Evolutionary conservation across 495 filamentous ascomycete species (phyloP).

Genomic region (Massariosphaeria phaeospora): DNA sequence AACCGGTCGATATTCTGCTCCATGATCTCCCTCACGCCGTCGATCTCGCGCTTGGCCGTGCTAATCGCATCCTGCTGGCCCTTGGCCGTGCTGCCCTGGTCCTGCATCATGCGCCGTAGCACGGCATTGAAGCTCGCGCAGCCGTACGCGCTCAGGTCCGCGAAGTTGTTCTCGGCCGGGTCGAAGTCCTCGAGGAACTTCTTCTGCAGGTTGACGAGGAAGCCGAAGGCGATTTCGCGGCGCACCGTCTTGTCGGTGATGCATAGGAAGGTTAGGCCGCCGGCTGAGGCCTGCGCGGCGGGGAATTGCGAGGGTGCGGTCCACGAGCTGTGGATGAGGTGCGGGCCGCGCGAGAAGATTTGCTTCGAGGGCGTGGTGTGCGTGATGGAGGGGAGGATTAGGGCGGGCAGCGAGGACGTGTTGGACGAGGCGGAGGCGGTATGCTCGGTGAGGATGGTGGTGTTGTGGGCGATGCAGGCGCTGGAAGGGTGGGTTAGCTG

Average conservation of each 20-base stretch:
- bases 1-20: conserved; percentile 97
- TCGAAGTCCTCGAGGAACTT: conserved; percentile 74
- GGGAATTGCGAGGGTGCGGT: conserved; percentile 65
- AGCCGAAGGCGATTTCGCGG: conserved; percentile 87
- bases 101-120: conserved; percentile 72
- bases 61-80: conserved; percentile 77
- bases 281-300: conserved; percentile 51
- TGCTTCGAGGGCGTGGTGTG: conserved; percentile 79
- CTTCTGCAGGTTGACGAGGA: conserved; percentile 83
- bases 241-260: conserved; percentile 71
- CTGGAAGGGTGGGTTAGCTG: conserved; percentile 44
- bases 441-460: conserved; percentile 88
- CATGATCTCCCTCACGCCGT: conserved; percentile 93
- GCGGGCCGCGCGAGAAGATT: conserved; percentile 83
- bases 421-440: conserved; percentile 70
- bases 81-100: conserved; percentile 70
- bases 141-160: conserved; percentile 78
- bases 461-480: conserved; percentile 84
- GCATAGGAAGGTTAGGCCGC: conserved; percentile 80
- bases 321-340: conserved; percentile 95
- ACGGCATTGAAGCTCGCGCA: conserved; percentile 77
- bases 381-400: conserved; percentile 92
- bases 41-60: conserved; percentile 82
- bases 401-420: conserved; percentile 77
- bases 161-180: conserved; percentile 66